A percentile compares a stretch with the other conserved stretches of the same genome.
phyloP scores from a whole-genome alignment of 2,329 filamentous ascomycete species.

The Diaporthe nobilis region DNA sequence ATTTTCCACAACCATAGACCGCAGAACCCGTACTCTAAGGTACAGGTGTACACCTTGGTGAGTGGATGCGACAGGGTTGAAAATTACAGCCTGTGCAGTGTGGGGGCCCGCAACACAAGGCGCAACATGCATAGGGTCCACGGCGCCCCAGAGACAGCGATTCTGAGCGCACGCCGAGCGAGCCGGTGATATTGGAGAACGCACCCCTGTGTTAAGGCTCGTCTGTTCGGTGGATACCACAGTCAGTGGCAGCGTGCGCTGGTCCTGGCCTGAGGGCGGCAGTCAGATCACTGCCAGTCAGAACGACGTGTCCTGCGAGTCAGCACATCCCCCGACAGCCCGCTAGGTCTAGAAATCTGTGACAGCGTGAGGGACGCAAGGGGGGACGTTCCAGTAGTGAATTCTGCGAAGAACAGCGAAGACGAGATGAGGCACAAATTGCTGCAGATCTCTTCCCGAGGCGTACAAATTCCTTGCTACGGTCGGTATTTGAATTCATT shows the following conservation, averaged over 20 bases:
- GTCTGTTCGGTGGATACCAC: conserved; percentile 7
- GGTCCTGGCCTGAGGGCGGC: background rate
- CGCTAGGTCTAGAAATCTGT: conserved; percentile 25
- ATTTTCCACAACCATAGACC: conserved; percentile 17
- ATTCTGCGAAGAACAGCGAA: conserved; percentile 18
- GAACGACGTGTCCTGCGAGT: conserved; percentile 36
- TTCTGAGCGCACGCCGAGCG: conserved; percentile 7
- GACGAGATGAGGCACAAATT: conserved; percentile 38
- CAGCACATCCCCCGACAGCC: conserved; percentile 29
- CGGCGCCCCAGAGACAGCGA: conserved; percentile 7
- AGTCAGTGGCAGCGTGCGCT: conserved; percentile 18
- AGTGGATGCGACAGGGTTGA: conserved; percentile 25
- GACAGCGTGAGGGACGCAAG: conserved; percentile 13
- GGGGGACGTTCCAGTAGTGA: conserved; percentile 9
- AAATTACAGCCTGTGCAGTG: conserved; percentile 34
- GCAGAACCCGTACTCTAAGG: conserved; percentile 11
- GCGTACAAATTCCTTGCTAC: conserved; percentile 6
- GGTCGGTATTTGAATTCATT: conserved; percentile 34
- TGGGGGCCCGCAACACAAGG: conserved; percentile 37
- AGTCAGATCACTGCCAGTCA: conserved; percentile 31
- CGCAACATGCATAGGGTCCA: conserved; percentile 25
- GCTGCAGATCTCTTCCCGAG: conserved; percentile 36
- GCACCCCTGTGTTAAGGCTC: conserved; percentile 20
- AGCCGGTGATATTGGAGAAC: conserved; percentile 14
- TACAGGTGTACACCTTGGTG: conserved; percentile 1